Evolutionary conservation across 2,329 filamentous ascomycete genomes (phyloP).

Genomic region (Cladosporium halotolerans): DNA sequence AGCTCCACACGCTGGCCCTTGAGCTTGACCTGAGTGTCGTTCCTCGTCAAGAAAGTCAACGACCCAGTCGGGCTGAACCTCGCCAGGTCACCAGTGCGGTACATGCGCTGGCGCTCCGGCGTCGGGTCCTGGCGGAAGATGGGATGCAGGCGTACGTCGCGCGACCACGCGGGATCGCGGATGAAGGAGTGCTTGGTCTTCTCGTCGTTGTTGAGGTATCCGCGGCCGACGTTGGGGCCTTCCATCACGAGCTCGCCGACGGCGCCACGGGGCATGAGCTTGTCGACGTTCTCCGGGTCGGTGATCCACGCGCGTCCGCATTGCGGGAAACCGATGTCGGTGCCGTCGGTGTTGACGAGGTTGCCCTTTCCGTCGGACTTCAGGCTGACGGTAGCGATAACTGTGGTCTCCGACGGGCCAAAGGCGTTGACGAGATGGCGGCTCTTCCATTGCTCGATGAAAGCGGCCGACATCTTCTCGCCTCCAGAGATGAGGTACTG

Average conservation of each 20-base stretch:
- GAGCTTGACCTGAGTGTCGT: conserved; percentile 20
- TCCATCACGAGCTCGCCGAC: conserved; percentile 44
- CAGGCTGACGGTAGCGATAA: conserved; percentile 5
- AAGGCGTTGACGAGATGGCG: conserved; percentile 43
- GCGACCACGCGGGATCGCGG: conserved; percentile 19
- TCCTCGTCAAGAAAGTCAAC: conserved; percentile 15
- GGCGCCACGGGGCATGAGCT: conserved; percentile 36
- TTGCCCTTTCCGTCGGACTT: conserved; percentile 15
- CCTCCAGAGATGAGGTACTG: conserved; percentile 41
- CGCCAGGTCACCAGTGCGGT: conserved; percentile 17
- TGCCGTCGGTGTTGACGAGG: conserved; percentile 29
- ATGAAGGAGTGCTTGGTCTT: conserved; percentile 31
- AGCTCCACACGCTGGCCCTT: conserved; percentile 20
- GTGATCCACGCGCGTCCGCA: conserved; percentile 25
- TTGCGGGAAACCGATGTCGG: conserved; percentile 20
- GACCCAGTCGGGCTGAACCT: conserved; percentile 14
- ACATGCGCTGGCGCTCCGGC: conserved; percentile 21
- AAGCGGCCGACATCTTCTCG: conserved; percentile 35
- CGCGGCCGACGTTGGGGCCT: conserved; percentile 38
- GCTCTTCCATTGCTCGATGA: conserved; percentile 41
- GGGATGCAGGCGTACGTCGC: not conserved
- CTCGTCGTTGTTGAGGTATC: conserved; percentile 32
- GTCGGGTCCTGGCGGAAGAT: not conserved
- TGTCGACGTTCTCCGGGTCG: conserved; percentile 19
- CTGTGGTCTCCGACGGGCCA: conserved; percentile 31